Conservation (phyloP, 352 stramenopile species). For the Globisporangium paroecandrum region DNA sequence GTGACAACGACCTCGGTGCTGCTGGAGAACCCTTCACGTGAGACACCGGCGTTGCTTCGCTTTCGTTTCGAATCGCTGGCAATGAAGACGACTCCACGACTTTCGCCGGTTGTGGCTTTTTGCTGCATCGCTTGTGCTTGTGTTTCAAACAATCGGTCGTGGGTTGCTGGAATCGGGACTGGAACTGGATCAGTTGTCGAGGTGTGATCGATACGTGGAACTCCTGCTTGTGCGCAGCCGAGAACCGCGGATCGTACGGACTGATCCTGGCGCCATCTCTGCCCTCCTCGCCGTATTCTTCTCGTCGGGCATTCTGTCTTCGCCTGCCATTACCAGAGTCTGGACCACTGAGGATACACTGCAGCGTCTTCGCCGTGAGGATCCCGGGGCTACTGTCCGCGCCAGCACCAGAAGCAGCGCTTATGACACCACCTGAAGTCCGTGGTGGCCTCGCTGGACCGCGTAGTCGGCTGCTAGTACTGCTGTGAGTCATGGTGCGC, state of each 20-base stretch:
- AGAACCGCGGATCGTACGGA: slow-evolving; percentile 16
- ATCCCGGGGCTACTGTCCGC: slow-evolving; percentile 12
- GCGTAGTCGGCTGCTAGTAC: neutral
- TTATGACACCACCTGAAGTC: neutral
- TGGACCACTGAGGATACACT: slow-evolving; percentile 16
- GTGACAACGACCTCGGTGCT: neutral
- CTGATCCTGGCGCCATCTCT: neutral
- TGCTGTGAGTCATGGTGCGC: neutral
- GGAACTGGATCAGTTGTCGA: neutral
- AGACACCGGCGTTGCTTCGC: neutral
- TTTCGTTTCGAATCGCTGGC: neutral
- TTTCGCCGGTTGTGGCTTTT: neutral
- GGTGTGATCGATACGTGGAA: too few relatives aligned
- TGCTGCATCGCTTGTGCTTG: slow-evolving; percentile 10
- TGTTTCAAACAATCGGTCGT: too few relatives aligned
- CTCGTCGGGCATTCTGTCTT: neutral
- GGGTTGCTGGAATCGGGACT: neutral
- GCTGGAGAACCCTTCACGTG: neutral
- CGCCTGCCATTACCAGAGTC: neutral
- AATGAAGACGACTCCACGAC: neutral
- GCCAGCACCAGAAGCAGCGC: neutral
- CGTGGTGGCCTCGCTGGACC: neutral
- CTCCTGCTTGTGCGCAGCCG: neutral
- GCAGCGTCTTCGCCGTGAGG: slow-evolving; percentile 27
- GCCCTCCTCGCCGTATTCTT: neutral